Base-by-base conservation (phyloP, 345 rosid genomes). In the Isatis tinctoria region DNA sequence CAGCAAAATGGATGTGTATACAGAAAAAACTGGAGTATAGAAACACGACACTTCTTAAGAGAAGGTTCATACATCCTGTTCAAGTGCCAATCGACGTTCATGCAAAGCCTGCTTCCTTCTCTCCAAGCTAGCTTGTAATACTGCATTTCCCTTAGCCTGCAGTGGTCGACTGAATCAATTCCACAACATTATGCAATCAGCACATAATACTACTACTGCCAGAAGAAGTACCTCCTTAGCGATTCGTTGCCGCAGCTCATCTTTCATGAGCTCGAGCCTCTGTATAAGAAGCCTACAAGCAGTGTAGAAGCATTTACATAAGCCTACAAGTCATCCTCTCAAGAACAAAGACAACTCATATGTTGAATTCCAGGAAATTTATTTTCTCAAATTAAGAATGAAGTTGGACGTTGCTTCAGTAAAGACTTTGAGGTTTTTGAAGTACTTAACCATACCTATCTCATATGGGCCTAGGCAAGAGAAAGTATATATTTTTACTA, bases 51-150 rank as follows among this genome's bases (percentile, higher is more conserved):
- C n/a, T n/a, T 73, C 26, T 59, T 48, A 74, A 58, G 57, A 67
- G 35, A 57, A 35, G 71, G 43, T 60, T 26, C 30, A 45, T 88
- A 95, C 99, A 88, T 95, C 99, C 88, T 91, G 99, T 77, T 91
- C 97, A 72, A 95, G 99, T 72, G 97, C 97, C 87, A 94, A 79
- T 65, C 99, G 97, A 61, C 97, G 90, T 77, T 95, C 99, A 51
- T 95, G 99, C 87, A 95, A 85, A 62, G 99, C 99, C 82, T 95
- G 97, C 83, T 95, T 95, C 83, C 99, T 87, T 82, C 97, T 84
- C 85, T 95, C 99, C 82, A 95, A 88, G 86, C 97, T 95, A 76
- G 93, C 97, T 78, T 95, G 99, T 65, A 95, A 81, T 75, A 87
- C 85, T 62, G 99, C 99, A 87, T 95, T 95, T 69, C 99, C 99